Evolutionary conservation across 768 basidiomycete species (phyloP).

Genomic region (Neoboletus subvelutipes): DNA sequence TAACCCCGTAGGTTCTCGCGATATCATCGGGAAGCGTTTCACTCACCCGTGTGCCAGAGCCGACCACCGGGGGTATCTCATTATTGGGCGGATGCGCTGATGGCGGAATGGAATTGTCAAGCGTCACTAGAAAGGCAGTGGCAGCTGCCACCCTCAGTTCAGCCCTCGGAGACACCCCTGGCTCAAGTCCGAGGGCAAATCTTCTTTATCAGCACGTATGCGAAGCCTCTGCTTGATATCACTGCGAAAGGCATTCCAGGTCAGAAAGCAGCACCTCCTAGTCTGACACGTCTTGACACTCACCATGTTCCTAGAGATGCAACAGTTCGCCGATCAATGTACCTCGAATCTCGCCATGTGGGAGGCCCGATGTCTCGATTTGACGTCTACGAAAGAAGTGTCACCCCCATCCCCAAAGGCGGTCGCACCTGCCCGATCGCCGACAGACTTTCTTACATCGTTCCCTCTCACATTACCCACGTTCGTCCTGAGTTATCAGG

Average conservation of each 20-base stretch:
- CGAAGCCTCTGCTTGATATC: conserved; percentile 79
- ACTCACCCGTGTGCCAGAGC: conserved; percentile 48
- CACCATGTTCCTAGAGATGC: conserved; percentile 52
- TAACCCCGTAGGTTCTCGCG: conserved; percentile 75
- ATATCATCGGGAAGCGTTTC: not conserved
- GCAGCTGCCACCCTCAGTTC: conserved; percentile 61
- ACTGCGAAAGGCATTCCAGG: conserved; percentile 73
- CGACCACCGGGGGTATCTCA: conserved; percentile 91
- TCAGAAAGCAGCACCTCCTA: conserved; percentile 31
- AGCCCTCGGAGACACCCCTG: conserved; percentile 46
- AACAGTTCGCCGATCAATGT: conserved; percentile 65
- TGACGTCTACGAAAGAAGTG: conserved; percentile 30
- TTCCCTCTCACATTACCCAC: conserved; percentile 58
- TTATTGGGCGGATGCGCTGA: conserved; percentile 88
- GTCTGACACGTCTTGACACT: conserved; percentile 8
- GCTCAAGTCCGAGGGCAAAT: conserved; percentile 82
- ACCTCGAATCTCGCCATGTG: conserved; percentile 68
- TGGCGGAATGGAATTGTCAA: conserved; percentile 90
- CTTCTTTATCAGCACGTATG: conserved; percentile 83
- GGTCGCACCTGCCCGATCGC: conserved; percentile 32
- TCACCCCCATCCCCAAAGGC: conserved; percentile 1
- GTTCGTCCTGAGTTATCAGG: conserved; percentile 31
- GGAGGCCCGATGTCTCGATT: conserved; percentile 49
- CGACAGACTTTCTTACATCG: conserved; percentile 49
- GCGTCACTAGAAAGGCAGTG: conserved; percentile 81